Evolutionary conservation across 257 asterid genomes (phyloP).

Genomic region (Solanum appendiculatum): DNA sequence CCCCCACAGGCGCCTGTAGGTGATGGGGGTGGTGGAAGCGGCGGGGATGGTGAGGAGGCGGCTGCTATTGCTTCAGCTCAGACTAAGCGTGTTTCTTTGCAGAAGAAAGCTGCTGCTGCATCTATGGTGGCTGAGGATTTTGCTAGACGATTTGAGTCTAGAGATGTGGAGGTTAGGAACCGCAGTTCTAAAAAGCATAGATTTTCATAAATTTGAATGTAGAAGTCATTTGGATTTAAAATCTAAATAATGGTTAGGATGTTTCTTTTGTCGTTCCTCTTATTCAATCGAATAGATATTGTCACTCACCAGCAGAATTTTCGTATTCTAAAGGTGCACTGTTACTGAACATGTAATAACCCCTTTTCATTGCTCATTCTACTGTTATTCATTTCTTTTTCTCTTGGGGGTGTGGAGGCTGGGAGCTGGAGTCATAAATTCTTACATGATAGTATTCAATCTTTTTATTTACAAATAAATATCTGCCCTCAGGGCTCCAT

Average conservation of each 20-base stretch:
- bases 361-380: background rate
- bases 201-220: background rate
- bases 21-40: constrained; percentile 8
- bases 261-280: background rate
- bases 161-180: constrained; percentile 52
- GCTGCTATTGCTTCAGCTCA: constrained; percentile 53
- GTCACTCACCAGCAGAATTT: background rate
- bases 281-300: background rate
- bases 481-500: constrained; percentile 28
- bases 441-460: background rate
- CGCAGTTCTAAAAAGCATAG: background rate
- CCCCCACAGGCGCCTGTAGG: background rate
- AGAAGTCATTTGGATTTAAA: background rate
- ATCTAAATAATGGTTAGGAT: background rate
- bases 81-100: constrained; percentile 75
- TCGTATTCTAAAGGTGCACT: background rate
- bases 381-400: background rate
- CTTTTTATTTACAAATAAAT: background rate
- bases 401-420: background rate
- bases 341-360: background rate
- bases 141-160: constrained; percentile 78
- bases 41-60: constrained; percentile 43
- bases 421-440: background rate
- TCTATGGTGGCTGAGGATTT: constrained; percentile 78
- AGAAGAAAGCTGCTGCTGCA: constrained; percentile 85